Base-by-base conservation (phyloP, 2,329 filamentous ascomycete genomes). In the Arthrobotrys conoides region DNA sequence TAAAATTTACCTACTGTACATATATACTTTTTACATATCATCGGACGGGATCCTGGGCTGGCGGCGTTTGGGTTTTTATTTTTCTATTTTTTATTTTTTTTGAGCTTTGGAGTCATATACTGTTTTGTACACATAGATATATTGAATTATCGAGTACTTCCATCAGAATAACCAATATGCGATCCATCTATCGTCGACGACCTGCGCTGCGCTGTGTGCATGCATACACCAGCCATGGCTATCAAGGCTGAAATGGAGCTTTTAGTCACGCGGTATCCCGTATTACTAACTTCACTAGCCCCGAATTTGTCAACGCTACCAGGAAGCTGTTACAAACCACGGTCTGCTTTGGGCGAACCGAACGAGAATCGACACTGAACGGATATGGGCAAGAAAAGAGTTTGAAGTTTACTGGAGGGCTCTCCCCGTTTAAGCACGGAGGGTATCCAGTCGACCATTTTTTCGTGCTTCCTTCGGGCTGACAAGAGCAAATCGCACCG, bases 1-100 rank as follows among this genome's bases (percentile, higher is more conserved):
- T 59, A 18, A 30, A 5, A 20, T 59, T 33, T 48, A 41, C 51
- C 20, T 59, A 55, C 57, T 71, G 41, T 67, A 72, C 33, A 72
- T 72, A 73, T 57, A n/a, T n/a, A n/a, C n/a, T n/a, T n/a, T n/a
- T n/a, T n/a, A 67, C 22, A 41, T 22, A 38, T 44, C 36, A 61
- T 61, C 51, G 57, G 65, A 41, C 30, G 48, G 48, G 65, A 57
- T 55, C 53, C 49, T 30, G 49, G 64, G n/a, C n/a, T n/a, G n/a
- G n/a, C 20, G 65, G 65, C 65, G 65, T 68, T 68, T 68, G 36
- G 30, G 65, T 41, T 12, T n/a, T 61, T 12, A 3, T 57, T 20
- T 46, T 46, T 20, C 8, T n/a, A 3, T 46, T n/a, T 3, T 1
- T 46, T 46, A n/a, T 9, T 1, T 22, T 49, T 22, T 30, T 48